These are phyloP conservation scores for Rhodosporidiobolus odoratus DNA, from an alignment of 768 basidiomycete genomes.

Conservation along the genomic window DNA sequence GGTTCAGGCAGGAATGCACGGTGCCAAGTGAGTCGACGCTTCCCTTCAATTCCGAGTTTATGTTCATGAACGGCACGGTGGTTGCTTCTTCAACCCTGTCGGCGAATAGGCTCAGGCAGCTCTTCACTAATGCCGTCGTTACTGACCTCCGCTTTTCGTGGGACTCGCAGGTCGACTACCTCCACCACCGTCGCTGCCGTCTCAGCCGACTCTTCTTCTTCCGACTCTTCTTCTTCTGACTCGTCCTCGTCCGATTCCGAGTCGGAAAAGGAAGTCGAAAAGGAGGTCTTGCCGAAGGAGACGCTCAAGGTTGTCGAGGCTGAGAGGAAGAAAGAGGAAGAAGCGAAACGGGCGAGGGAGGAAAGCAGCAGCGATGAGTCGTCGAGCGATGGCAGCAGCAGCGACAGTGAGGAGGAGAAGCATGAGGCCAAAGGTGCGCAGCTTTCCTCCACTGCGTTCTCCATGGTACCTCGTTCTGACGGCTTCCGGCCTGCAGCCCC, in stretches of 20 bases:
- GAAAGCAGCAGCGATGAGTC: neutral
- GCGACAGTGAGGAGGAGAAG: neutral
- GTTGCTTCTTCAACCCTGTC: no score
- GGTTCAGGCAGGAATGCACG: constrained; percentile 25
- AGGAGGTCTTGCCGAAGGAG: constrained; percentile 23
- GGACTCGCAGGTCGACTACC: neutral
- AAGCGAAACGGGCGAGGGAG: neutral
- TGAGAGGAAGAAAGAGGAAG: constrained; percentile 14
- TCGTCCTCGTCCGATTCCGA: constrained; percentile 8
- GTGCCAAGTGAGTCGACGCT: constrained; percentile 14
- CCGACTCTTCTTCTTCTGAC: constrained; percentile 37
- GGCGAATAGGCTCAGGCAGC: no score
- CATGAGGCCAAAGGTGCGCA: neutral
- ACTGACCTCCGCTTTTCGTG: neutral
- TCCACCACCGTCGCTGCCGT: constrained; percentile 6
- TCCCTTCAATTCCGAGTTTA: no score
- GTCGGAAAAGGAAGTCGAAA: constrained; percentile 28
- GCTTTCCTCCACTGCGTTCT: neutral
- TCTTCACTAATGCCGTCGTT: neutral
- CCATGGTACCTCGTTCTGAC: neutral
- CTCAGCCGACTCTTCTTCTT: constrained; percentile 31
- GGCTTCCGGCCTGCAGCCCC: neutral
- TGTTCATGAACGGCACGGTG: no score
- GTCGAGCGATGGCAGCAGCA: constrained; percentile 1
- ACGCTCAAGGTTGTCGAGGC: constrained; percentile 16